Evolutionary conservation across 179 eudicot species (phyloP).

Genomic region (Carnegiea gigantea): DNA sequence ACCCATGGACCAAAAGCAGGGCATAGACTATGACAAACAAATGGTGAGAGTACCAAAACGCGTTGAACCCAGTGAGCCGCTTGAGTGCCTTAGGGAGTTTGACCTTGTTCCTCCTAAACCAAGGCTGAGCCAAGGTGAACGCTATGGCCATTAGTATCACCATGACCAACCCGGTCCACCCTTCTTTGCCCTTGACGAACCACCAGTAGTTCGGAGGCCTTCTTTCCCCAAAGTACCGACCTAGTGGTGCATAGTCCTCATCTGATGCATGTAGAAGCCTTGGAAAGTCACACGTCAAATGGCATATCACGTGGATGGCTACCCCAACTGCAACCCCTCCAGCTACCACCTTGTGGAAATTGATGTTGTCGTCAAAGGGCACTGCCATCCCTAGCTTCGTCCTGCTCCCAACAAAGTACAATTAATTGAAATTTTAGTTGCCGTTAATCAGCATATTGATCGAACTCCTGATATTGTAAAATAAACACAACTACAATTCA

Average conservation of each 20-base stretch:
- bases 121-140: slow-evolving; percentile 44
- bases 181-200: slow-evolving; percentile 56
- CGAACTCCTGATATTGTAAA: too few relatives aligned
- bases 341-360: slow-evolving; percentile 56
- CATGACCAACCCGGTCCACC: slow-evolving; percentile 45
- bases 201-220: slow-evolving; percentile 56
- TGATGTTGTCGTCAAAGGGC: slow-evolving; percentile 34
- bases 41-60: slow-evolving; percentile 57
- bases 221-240: slow-evolving; percentile 29
- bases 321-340: slow-evolving; percentile 48
- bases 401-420: slow-evolving; percentile 19
- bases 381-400: slow-evolving; percentile 52
- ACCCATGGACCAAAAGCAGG: slow-evolving; percentile 41
- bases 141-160: slow-evolving; percentile 46
- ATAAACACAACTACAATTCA: background rate
- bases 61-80: slow-evolving; percentile 51
- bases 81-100: slow-evolving; percentile 45
- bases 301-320: slow-evolving; percentile 40
- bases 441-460: too few relatives aligned
- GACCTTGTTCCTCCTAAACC: slow-evolving; percentile 44
- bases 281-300: slow-evolving; percentile 55
- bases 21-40: slow-evolving; percentile 46
- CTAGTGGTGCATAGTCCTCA: slow-evolving; percentile 39
- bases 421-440: background rate
- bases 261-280: slow-evolving; percentile 49